Base-by-base conservation (phyloP, 495 filamentous ascomycete species). In the Chaetomium tenue region DNA sequence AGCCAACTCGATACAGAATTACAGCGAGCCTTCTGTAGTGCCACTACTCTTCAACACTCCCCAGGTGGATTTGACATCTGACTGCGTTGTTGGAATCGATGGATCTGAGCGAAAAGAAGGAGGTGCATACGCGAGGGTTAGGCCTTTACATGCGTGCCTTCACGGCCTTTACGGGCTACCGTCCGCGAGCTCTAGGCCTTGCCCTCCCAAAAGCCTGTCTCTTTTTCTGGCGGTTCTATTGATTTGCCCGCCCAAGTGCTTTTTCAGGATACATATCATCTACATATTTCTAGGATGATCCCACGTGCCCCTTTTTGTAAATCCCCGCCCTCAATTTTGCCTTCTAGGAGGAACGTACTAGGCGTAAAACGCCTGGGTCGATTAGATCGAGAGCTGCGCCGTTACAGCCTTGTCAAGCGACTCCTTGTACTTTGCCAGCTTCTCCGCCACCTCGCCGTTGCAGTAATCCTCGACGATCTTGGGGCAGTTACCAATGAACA, bases 401-500 rank as follows among this genome's bases (percentile, higher is more conserved):
- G 70, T 72, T 22, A 63, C 64, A 23, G 68, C 63, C 56, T 63
- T 66, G 16, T 61, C 54, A 5, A 72, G 58, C 12, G 59, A 25
- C 46, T 67, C 68, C 59, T 70, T 66, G 44, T 74, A 74, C 67
- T 50, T 68, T 37, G 58, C 64, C 42, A 74, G 58, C 62, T 61
- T 66, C 56, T 60, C 59, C 8, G 66, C 66, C 22, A 74, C 70
- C 66, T 70, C 66, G 20, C 71, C 71, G 60, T 71, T 69, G 64
- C 79, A 82, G 65, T 73, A 83, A 39, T 71, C 74, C 33, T 82
- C 81, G 25, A 84, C 81, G 53, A 79, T 78, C 68, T 77, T 70
- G 23, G 71, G 66, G 51, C 69, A 75, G 44, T 76, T 72, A 40
- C 91, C 89, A 64, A 88, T 88, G 71, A 92, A 96, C 50, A 85